Conservation (phyloP, 352 stramenopile genomes). For the Aphanomyces invadans region DNA sequence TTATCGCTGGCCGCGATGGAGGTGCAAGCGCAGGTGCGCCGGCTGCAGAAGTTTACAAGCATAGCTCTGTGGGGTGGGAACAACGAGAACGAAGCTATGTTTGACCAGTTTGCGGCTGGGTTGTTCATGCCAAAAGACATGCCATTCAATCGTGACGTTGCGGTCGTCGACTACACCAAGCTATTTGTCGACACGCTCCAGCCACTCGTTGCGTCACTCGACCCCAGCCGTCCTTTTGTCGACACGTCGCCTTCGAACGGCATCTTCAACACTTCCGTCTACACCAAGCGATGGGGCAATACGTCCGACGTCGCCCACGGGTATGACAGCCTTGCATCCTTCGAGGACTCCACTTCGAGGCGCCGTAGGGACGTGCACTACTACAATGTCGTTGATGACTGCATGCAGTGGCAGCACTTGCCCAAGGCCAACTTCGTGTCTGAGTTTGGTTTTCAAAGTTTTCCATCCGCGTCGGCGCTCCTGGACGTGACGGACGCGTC, state of each 20-base stretch:
- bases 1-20: slow-evolving; percentile 47
- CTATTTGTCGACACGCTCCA: slow-evolving; percentile 73
- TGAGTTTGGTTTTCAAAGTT: slow-evolving; percentile 83
- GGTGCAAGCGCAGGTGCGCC: slow-evolving; percentile 49
- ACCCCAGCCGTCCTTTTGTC: slow-evolving; percentile 61
- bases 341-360: neutral
- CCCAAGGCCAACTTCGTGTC: slow-evolving; percentile 70
- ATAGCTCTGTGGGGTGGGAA: slow-evolving; percentile 86
- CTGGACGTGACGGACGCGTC: slow-evolving; percentile 36
- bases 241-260: slow-evolving; percentile 83
- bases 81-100: slow-evolving; percentile 88
- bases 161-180: slow-evolving; percentile 66
- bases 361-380: slow-evolving; percentile 67
- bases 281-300: slow-evolving; percentile 74
- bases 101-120: slow-evolving; percentile 59
- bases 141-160: slow-evolving; percentile 69
- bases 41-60: slow-evolving; percentile 68
- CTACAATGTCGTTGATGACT: slow-evolving; percentile 77
- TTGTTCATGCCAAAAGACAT: slow-evolving; percentile 43
- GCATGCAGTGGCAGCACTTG: slow-evolving; percentile 63
- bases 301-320: slow-evolving; percentile 22
- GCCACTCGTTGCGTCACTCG: slow-evolving; percentile 41
- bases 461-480: slow-evolving; percentile 50
- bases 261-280: slow-evolving; percentile 59
- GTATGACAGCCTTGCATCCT: neutral